Evolutionary conservation across 495 filamentous ascomycete species (phyloP).

Genomic region (Podospora australis): DNA sequence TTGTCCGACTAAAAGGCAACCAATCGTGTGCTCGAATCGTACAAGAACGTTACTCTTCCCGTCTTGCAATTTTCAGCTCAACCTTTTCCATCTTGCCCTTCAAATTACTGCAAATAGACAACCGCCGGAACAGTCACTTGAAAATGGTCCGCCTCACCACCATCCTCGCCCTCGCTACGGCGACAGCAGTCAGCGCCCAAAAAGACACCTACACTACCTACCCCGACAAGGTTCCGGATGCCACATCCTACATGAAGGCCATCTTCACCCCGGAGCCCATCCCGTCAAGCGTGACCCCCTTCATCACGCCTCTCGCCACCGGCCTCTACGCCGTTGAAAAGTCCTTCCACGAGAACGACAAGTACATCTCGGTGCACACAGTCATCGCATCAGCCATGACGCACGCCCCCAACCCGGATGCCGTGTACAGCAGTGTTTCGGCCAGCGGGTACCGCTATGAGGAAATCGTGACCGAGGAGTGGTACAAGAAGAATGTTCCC

Average conservation of each 20-base stretch:
- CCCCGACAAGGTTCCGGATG: neutral
- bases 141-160: neutral
- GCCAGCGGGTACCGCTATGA: neutral
- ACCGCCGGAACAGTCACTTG: no score
- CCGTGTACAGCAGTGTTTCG: neutral
- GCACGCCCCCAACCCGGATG: neutral
- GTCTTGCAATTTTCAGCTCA: no score
- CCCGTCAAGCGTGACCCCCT: neutral
- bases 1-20: no score
- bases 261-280: neutral
- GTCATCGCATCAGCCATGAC: neutral
- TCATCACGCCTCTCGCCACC: neutral
- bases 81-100: no score
- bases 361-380: neutral
- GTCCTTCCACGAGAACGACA: neutral
- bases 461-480: neutral
- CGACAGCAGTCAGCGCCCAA: neutral
- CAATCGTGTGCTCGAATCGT: no score
- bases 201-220: neutral
- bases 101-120: no score
- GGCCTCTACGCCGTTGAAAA: neutral
- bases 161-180: neutral
- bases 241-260: neutral
- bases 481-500: neutral
- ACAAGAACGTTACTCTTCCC: no score